Conservation (phyloP, 192 early-diverging fungal genomes). For the Gigaspora rosea region DNA sequence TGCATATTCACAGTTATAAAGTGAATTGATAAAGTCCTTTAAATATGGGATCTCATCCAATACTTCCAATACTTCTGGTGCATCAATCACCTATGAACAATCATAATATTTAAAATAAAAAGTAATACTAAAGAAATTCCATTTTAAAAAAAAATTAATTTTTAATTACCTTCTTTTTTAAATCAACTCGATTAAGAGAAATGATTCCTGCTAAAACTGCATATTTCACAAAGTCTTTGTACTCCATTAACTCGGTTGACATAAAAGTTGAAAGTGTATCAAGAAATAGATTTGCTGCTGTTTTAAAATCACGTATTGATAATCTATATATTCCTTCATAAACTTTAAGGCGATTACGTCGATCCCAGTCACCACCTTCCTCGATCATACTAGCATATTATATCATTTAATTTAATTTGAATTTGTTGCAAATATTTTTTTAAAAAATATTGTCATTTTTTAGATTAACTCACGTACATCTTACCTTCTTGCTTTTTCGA, state of each 20-base stretch:
- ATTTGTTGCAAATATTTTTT: no score
- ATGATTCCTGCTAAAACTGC: slow-evolving; percentile 86
- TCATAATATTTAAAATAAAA: slow-evolving; percentile 3
- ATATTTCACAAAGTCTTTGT: slow-evolving; percentile 96
- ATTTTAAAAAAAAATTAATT: slow-evolving; percentile 1
- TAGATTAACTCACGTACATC: no score
- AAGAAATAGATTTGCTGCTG: slow-evolving; percentile 84
- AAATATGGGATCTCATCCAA: slow-evolving; percentile 87
- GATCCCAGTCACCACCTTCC: slow-evolving; percentile 99
- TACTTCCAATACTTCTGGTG: slow-evolving; percentile 96
- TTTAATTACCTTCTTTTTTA: slow-evolving; percentile 85
- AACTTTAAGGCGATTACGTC: slow-evolving; percentile 95
- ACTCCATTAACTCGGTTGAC: slow-evolving; percentile 96
- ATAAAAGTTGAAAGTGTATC: slow-evolving; percentile 97
- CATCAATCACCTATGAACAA: slow-evolving; percentile 75
- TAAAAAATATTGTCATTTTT: no score
- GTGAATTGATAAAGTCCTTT: slow-evolving; percentile 77
- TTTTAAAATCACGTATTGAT: slow-evolving; percentile 95
- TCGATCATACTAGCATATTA: slow-evolving; percentile 76
- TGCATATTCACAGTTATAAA: slow-evolving; percentile 91
- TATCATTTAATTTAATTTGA: no score
- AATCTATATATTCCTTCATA: slow-evolving; percentile 93
- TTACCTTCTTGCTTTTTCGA: slow-evolving; percentile 76
- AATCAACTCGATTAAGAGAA: slow-evolving; percentile 86
- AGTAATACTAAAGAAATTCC: not conserved